phyloP scores from a whole-genome alignment of 345 rosid genomes.

The Salix exigua region DNA sequence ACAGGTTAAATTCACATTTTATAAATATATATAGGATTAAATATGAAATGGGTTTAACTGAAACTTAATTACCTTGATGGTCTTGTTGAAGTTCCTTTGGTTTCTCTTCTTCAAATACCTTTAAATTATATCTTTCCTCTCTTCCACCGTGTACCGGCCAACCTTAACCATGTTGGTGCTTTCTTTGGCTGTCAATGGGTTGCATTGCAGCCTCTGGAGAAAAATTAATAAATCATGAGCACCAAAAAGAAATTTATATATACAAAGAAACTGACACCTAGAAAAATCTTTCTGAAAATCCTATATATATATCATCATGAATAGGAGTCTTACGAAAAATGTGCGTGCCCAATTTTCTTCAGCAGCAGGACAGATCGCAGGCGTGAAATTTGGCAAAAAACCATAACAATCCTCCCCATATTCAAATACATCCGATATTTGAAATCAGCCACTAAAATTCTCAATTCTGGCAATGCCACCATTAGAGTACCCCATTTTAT shows the following conservation, averaged over 20 bases:
- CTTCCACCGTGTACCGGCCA: constrained; percentile 73
- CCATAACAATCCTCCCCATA: constrained; percentile 52
- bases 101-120: constrained; percentile 86
- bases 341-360: constrained; percentile 40
- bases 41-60: not conserved
- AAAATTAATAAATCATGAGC: not conserved
- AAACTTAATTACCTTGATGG: constrained; percentile 58
- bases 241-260: not conserved
- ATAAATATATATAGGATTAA: not conserved
- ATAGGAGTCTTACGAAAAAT: not conserved
- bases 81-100: constrained; percentile 87
- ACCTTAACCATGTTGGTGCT: constrained; percentile 39
- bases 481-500: constrained; percentile 16
- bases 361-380: constrained; percentile 26
- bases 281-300: not conserved
- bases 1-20: not conserved
- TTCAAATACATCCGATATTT: constrained; percentile 24
- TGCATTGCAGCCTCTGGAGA: not conserved
- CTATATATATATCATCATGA: not conserved
- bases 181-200: constrained; percentile 35
- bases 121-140: constrained; percentile 82
- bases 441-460: constrained; percentile 30
- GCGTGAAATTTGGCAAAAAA: constrained; percentile 42
- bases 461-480: constrained; percentile 21
- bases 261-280: not conserved